These are phyloP conservation scores for Helotiales sp. DNA, from an alignment of 2,329 filamentous ascomycete genomes.

Conservation along the genomic window DNA sequence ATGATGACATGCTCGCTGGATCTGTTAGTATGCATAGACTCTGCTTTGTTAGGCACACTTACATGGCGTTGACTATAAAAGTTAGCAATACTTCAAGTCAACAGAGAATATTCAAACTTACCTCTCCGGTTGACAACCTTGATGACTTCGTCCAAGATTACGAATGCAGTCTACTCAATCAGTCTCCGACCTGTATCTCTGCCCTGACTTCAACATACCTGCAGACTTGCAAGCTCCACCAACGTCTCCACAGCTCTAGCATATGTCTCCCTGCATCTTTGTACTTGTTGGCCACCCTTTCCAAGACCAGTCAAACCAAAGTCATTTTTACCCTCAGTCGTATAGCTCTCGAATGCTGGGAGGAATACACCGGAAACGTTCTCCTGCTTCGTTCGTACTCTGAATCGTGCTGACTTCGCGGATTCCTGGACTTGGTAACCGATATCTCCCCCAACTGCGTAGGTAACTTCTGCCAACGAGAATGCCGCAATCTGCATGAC, in stretches of 20 bases:
- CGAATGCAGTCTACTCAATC: constrained; percentile 77
- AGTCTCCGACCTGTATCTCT: constrained; percentile 11
- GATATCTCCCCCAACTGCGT: constrained; percentile 94
- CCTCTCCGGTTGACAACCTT: constrained; percentile 98
- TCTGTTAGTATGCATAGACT: constrained; percentile 25
- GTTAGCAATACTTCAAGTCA: constrained; percentile 34
- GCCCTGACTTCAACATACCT: constrained; percentile 53
- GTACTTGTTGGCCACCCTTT: constrained; percentile 96
- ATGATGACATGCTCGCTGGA: constrained; percentile 89
- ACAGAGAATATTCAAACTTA: constrained; percentile 47
- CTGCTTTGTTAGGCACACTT: constrained; percentile 44
- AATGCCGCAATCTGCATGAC: constrained; percentile 99
- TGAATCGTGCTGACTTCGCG: constrained; percentile 89
- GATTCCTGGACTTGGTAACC: constrained; percentile 98
- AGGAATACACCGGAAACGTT: constrained; percentile 97
- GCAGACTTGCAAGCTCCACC: constrained; percentile 91
- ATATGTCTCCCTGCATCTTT: constrained; percentile 94
- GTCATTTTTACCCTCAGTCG: constrained; percentile 88
- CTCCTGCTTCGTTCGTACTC: constrained; percentile 93
- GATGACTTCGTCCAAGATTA: constrained; percentile 98
- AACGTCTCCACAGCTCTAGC: constrained; percentile 93
- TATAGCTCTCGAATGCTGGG: constrained; percentile 90
- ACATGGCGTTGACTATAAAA: constrained; percentile 85
- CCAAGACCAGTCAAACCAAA: constrained; percentile 95
- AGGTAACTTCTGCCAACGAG: constrained; percentile 95